These are phyloP conservation scores for Aspergillus sp. DNA, from an alignment of 2,329 filamentous ascomycete species.

Conservation along the genomic window DNA sequence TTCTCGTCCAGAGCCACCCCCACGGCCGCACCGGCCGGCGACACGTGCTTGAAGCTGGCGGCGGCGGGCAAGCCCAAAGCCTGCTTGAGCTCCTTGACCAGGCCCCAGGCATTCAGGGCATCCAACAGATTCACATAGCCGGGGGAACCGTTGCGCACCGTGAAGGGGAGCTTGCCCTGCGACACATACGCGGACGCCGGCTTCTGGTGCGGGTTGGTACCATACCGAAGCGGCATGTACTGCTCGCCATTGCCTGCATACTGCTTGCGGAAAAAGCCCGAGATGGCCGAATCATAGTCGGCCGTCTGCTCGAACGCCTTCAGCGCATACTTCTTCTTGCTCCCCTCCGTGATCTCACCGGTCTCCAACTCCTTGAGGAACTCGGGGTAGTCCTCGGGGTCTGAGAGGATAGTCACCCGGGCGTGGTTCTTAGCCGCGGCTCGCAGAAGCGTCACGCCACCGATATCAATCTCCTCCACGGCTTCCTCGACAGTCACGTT, in stretches of 20 bases:
- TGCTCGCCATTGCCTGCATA: slow-evolving; percentile 81
- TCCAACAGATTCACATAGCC: slow-evolving; percentile 98
- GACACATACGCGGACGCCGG: slow-evolving; percentile 76
- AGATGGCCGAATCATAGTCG: slow-evolving; percentile 90
- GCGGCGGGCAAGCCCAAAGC: slow-evolving; percentile 83
- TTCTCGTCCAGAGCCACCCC: slow-evolving; percentile 76
- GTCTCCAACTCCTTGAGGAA: slow-evolving; percentile 84
- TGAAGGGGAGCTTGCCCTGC: slow-evolving; percentile 77
- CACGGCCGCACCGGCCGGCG: slow-evolving; percentile 89
- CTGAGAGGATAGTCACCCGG: slow-evolving; percentile 89
- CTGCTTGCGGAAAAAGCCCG: slow-evolving; percentile 94
- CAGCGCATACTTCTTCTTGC: slow-evolving; percentile 80
- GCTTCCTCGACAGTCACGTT: slow-evolving; percentile 95
- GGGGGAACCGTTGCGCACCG: slow-evolving; percentile 78
- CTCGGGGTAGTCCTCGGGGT: slow-evolving; percentile 85
- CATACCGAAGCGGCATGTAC: slow-evolving; percentile 81
- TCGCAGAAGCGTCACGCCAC: slow-evolving; percentile 89
- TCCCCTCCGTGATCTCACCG: slow-evolving; percentile 76
- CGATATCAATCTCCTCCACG: slow-evolving; percentile 98
- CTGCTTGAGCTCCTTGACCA: slow-evolving; percentile 91
- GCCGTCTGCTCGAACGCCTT: slow-evolving; percentile 99
- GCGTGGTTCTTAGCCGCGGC: slow-evolving; percentile 97
- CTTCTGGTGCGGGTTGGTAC: slow-evolving; percentile 97
- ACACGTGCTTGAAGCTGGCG: slow-evolving; percentile 98
- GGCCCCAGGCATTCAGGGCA: slow-evolving; percentile 89